Percentiles rank a stretch among this genome's conserved stretches.
phyloP scores from a whole-genome alignment of 2,329 filamentous ascomycete genomes.

The Ophiostoma perfectum region DNA sequence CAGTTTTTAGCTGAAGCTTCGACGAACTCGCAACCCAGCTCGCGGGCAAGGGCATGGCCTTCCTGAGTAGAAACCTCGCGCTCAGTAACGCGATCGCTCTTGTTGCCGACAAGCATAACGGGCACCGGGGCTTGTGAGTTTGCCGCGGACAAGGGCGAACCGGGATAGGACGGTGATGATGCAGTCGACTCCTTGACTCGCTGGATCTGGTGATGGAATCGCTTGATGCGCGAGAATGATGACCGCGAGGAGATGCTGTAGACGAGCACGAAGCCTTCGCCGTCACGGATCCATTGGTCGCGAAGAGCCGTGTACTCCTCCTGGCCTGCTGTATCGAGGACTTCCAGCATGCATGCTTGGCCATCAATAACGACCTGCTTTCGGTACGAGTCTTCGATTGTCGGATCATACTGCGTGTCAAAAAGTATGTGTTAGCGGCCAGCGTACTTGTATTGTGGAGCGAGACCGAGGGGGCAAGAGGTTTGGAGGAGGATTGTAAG shows the following conservation, averaged over 20 bases:
- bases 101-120: constrained; percentile 98
- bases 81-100: constrained; percentile 93
- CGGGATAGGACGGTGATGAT: constrained; percentile 69
- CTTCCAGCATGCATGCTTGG: constrained; percentile 95
- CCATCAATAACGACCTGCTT: constrained; percentile 91
- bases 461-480: neutral
- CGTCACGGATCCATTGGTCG: constrained; percentile 97
- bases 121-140: constrained; percentile 66
- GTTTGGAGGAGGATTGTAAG: neutral
- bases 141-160: constrained; percentile 61
- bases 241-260: constrained; percentile 98
- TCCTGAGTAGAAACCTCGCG: constrained; percentile 96
- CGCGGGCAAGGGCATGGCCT: constrained; percentile 82
- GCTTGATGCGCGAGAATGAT: constrained; percentile 89
- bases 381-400: constrained; percentile 81
- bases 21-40: constrained; percentile 92
- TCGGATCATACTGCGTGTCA: constrained; percentile 65
- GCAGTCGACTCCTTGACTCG: constrained; percentile 88
- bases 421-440: constrained; percentile 15
- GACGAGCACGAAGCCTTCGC: constrained; percentile 93
- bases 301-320: constrained; percentile 96
- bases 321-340: constrained; percentile 93
- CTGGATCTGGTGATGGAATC: constrained; percentile 95
- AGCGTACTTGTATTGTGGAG: neutral
- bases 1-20: constrained; percentile 97